Conservation (phyloP, 2,329 filamentous ascomycete genomes). For the Microcyclosporella mali region DNA sequence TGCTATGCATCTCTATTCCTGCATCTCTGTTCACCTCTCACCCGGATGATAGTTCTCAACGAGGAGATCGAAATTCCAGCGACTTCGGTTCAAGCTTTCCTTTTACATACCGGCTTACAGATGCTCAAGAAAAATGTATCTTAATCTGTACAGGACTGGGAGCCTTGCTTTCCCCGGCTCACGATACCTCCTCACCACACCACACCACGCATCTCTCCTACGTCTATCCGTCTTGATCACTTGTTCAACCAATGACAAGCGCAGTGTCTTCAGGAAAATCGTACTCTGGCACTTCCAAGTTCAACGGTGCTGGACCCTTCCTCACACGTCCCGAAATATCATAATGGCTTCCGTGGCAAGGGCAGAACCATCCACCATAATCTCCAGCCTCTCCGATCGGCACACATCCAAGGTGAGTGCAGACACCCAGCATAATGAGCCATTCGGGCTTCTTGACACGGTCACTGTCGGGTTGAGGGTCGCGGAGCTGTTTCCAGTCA, state of each 20-base stretch:
- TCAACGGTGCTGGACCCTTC: slow-evolving; percentile 93
- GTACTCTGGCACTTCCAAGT: slow-evolving; percentile 90
- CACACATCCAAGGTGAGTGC: slow-evolving; percentile 98
- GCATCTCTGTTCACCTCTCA: too few relatives aligned
- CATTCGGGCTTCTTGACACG: slow-evolving; percentile 98
- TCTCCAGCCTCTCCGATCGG: slow-evolving; percentile 98
- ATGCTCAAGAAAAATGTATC: slow-evolving; percentile 11
- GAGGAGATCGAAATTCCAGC: too few relatives aligned
- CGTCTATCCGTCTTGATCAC: not conserved
- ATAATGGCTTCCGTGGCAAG: slow-evolving; percentile 99
- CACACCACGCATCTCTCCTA: not conserved
- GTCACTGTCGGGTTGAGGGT: slow-evolving; percentile 84
- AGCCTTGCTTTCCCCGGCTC: slow-evolving; percentile 1
- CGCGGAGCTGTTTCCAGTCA: slow-evolving; percentile 75
- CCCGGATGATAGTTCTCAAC: too few relatives aligned
- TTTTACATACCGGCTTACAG: slow-evolving; percentile 7
- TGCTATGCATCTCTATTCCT: too few relatives aligned
- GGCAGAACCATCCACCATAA: slow-evolving; percentile 99
- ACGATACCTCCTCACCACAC: not conserved
- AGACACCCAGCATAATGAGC: slow-evolving; percentile 98
- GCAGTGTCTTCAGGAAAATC: slow-evolving; percentile 86
- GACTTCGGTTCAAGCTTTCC: not conserved
- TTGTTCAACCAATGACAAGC: slow-evolving; percentile 81
- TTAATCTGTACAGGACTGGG: slow-evolving; percentile 11
- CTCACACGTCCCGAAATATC: slow-evolving; percentile 98